phyloP scores from a whole-genome alignment of 768 basidiomycete species.

The Leccinum obscurum region DNA sequence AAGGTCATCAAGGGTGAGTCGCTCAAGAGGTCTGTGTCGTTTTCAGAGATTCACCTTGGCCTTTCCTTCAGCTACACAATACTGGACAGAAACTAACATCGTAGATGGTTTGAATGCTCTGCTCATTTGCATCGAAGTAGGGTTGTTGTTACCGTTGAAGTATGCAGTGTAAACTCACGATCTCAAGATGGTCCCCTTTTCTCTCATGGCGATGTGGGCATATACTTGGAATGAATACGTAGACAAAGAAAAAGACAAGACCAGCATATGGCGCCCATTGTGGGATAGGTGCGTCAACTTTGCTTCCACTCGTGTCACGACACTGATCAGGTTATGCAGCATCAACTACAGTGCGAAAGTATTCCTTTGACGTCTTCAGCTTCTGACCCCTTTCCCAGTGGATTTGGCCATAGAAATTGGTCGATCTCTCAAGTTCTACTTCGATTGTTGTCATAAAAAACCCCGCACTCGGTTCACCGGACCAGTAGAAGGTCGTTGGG shows the following conservation, averaged over 20 bases:
- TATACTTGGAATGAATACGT: slow-evolving; percentile 72
- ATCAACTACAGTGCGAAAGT: slow-evolving; percentile 37
- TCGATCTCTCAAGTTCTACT: slow-evolving; percentile 62
- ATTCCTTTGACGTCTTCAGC: too few relatives aligned
- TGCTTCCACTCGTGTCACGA: not conserved
- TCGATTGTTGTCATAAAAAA: slow-evolving; percentile 38
- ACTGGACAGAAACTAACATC: slow-evolving; percentile 84
- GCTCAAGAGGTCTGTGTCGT: not conserved
- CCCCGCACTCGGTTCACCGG: slow-evolving; percentile 24
- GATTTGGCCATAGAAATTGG: slow-evolving; percentile 70
- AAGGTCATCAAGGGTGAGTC: slow-evolving; percentile 62
- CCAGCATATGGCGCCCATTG: slow-evolving; percentile 66
- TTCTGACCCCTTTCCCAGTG: slow-evolving; percentile 35
- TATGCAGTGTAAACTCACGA: slow-evolving; percentile 7
- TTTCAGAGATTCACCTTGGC: not conserved
- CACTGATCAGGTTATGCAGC: slow-evolving; percentile 26
- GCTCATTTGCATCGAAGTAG: slow-evolving; percentile 79
- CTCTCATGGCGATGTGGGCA: slow-evolving; percentile 79
- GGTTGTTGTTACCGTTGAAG: slow-evolving; percentile 2
- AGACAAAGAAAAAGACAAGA: slow-evolving; percentile 40
- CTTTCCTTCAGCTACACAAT: slow-evolving; percentile 57
- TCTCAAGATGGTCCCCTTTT: slow-evolving; percentile 79
- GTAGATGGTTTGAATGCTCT: slow-evolving; percentile 83
- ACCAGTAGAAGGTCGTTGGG: slow-evolving; percentile 19
- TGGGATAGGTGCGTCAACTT: slow-evolving; percentile 50